These are phyloP conservation scores for Phialocephala sp. DNA, from an alignment of 2,329 filamentous ascomycete species.

Conservation along the genomic window DNA sequence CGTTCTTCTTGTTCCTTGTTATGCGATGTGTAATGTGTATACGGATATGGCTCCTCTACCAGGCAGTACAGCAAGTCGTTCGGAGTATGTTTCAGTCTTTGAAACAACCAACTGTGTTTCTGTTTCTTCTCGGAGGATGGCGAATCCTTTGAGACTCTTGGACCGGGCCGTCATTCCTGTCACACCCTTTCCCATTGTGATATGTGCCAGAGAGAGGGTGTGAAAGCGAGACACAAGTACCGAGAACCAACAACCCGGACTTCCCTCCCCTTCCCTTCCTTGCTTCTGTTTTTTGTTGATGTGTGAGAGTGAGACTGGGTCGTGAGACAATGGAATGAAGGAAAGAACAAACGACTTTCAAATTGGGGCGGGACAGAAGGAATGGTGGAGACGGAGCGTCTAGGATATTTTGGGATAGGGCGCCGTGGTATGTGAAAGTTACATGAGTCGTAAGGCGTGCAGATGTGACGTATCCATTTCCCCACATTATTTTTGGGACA, in stretches of 20 bases:
- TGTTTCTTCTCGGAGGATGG: background rate
- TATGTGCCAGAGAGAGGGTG: no score
- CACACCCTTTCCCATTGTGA: no score
- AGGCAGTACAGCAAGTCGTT: background rate
- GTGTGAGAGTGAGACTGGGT: background rate
- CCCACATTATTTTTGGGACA: background rate
- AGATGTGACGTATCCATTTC: background rate
- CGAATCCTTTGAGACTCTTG: background rate
- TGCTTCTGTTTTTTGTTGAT: background rate
- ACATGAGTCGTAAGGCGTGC: background rate
- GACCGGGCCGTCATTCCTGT: background rate
- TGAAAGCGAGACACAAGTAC: no score
- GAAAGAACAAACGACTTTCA: background rate
- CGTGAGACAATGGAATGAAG: no score
- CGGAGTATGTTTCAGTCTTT: background rate
- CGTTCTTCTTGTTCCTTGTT: no score
- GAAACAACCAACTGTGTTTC: no score
- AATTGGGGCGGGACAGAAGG: background rate
- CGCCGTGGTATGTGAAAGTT: conserved; percentile 1
- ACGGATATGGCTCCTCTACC: background rate
- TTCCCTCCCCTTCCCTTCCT: background rate
- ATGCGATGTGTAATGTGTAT: no score
- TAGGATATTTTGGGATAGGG: background rate
- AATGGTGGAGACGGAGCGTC: background rate
- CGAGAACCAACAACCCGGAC: background rate